Evolutionary conservation across 805 yeast species (phyloP), one percentile per base, ranked within the genome.

Genomic region (Candida germanica): DNA sequence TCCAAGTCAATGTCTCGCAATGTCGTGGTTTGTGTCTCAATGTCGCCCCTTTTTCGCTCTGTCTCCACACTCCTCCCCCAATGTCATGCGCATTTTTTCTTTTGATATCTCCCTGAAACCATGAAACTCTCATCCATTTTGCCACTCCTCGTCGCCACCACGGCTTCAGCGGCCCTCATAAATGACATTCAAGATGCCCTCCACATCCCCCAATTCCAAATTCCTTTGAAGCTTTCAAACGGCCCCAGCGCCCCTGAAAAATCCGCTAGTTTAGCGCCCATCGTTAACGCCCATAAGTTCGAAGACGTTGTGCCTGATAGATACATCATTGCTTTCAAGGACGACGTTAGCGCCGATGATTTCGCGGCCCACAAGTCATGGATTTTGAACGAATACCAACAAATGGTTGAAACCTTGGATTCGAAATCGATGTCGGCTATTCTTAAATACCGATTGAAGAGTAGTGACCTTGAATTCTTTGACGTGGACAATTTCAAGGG

Each of bases 271-370:
- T 6, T 25, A 26, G 48, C 45, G n/a, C 46, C 48, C 4, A 34
- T 44, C 29, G 31, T 44, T 15, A 39, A 44, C 22, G 17, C 31
- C n/a, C 41, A 36, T 22, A 36, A 15, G 3, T 17, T 41, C 4
- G 37, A 38, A 7, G 33, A 31, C 30, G 43, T 72, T 28, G 71
- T 83, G 48, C 83, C 88, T 24, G 74, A 83, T 66, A 79, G 82
- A 51, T 93, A 87, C 70, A 88, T 91, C 47, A 68, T 91, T 46
- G 87, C 87, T 33, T 79, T 88, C 66, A 87, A 87, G 67, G 74
- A 77, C 38, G 75, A 68, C 36, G 68, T 79, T 21, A 52, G 73
- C 16, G 57, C 69, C 14, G 75, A 75, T 18, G 74, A 75, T 36
- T 64, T 75, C 20, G 65, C 66, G 20, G 69, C 73, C 64, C 96